These are phyloP conservation scores for Ogataea methylovora DNA, from an alignment of 805 yeast genomes.

Conservation along the genomic window DNA sequence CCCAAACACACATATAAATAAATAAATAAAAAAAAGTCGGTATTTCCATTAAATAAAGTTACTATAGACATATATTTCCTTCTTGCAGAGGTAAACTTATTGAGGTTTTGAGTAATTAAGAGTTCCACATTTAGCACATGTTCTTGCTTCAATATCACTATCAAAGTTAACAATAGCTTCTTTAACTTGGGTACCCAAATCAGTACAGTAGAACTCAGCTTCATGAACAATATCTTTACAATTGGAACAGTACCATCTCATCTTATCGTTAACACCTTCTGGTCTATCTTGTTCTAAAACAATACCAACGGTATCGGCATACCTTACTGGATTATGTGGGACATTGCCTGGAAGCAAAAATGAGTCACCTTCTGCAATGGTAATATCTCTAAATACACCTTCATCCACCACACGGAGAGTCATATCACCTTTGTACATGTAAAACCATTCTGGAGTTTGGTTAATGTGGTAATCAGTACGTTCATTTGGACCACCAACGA, in stretches of 20 bases:
- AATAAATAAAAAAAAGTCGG: neutral
- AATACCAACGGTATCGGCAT: conserved; percentile 76
- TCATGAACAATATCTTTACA: conserved; percentile 66
- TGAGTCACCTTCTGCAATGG: conserved; percentile 81
- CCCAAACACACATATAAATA: neutral
- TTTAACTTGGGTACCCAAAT: conserved; percentile 87
- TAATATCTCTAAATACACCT: conserved; percentile 66
- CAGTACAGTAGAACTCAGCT: conserved; percentile 63
- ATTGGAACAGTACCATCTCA: conserved; percentile 81
- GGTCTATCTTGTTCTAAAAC: conserved; percentile 94
- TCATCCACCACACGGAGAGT: conserved; percentile 74
- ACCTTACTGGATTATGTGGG: conserved; percentile 89
- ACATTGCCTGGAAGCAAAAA: conserved; percentile 76
- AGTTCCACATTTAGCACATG: conserved; percentile 71
- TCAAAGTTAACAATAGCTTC: conserved; percentile 72
- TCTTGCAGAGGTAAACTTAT: conserved; percentile 3
- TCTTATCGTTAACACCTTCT: conserved; percentile 53
- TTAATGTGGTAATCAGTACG: conserved; percentile 90
- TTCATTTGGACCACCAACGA: conserved; percentile 94
- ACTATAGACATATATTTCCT: too few species aligned
- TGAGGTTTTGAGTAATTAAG: conserved; percentile 61
- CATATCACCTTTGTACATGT: conserved; percentile 84
- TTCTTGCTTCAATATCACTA: conserved; percentile 50
- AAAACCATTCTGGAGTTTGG: conserved; percentile 92
- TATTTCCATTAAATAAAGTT: too few species aligned